These are phyloP conservation scores for Fusarium buxicola DNA, from an alignment of 2,329 filamentous ascomycete species.

Conservation along the genomic window DNA sequence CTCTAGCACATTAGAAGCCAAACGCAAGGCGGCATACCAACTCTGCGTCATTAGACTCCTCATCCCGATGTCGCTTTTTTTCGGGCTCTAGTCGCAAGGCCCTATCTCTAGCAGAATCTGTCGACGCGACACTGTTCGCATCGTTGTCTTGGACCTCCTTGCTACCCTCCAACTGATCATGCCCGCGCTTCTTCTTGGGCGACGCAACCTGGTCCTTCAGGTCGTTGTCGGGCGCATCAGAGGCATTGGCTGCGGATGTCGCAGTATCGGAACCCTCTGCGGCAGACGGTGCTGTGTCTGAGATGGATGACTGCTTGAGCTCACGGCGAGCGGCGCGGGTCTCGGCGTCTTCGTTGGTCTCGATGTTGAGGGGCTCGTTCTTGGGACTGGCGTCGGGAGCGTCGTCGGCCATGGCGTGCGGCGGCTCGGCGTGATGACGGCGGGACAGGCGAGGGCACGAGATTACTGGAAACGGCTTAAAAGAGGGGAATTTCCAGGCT, in stretches of 20 bases:
- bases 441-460: constrained; percentile 16
- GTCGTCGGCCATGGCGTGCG: constrained; percentile 59
- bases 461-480: constrained; percentile 8
- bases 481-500: background rate
- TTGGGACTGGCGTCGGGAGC: constrained; percentile 56
- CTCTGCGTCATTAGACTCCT: constrained; percentile 52
- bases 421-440: constrained; percentile 34
- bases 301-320: constrained; percentile 73
- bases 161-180: constrained; percentile 67
- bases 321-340: constrained; percentile 73
- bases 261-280: constrained; percentile 36
- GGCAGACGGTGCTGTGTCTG: constrained; percentile 54
- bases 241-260: constrained; percentile 52
- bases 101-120: constrained; percentile 61
- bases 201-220: constrained; percentile 64
- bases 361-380: constrained; percentile 48
- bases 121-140: constrained; percentile 55
- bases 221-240: constrained; percentile 52
- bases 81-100: constrained; percentile 65
- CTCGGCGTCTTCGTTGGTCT: constrained; percentile 68
- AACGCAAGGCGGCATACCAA: constrained; percentile 46
- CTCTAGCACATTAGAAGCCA: background rate
- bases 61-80: constrained; percentile 73
- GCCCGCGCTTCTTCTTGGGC: constrained; percentile 74
- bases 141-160: constrained; percentile 58